Conservation (phyloP, 2,329 filamentous ascomycete genomes). For the Pseudogymnoascus sp. region DNA sequence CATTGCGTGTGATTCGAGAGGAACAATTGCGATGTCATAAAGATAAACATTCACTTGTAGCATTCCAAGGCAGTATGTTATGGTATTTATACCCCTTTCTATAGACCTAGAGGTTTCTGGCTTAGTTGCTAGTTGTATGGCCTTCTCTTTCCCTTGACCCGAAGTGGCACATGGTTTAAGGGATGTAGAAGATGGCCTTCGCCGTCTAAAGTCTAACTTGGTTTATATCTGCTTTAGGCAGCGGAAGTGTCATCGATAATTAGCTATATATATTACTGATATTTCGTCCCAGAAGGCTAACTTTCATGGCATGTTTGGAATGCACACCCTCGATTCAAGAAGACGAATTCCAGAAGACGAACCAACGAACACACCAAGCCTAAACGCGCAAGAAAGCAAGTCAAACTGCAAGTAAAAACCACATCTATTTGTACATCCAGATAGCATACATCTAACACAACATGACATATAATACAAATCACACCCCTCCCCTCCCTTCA, state of each 20-base stretch:
- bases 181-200: background rate
- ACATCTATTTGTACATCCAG: constrained; percentile 5
- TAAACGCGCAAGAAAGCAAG: background rate
- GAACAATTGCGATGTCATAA: background rate
- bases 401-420: background rate
- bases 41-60: background rate
- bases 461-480: constrained; percentile 6
- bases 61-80: background rate
- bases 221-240: background rate
- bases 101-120: background rate
- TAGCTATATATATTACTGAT: background rate
- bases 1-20: background rate
- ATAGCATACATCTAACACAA: constrained; percentile 7
- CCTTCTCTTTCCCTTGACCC: background rate
- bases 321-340: background rate
- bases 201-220: background rate
- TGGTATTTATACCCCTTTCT: background rate
- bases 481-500: background rate
- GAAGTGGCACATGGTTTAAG: no score
- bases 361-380: background rate
- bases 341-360: background rate
- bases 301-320: background rate
- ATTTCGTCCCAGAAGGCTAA: background rate
- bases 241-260: background rate
- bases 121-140: background rate